phyloP scores from a whole-genome alignment of 495 filamentous ascomycete genomes.

The Penicillium ucsense region DNA sequence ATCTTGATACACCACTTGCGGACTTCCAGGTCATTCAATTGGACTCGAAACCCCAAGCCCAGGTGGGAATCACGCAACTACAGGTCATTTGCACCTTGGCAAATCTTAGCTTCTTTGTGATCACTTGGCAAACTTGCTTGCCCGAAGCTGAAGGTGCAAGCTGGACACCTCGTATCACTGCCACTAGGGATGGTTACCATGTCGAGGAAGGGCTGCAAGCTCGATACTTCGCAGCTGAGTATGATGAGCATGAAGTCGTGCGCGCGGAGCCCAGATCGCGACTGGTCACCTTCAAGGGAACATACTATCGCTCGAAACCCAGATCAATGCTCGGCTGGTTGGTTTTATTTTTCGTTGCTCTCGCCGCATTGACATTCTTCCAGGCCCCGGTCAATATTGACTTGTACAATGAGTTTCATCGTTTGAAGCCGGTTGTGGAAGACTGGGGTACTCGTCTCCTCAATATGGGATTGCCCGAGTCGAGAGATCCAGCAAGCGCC shows the following conservation, averaged over 20 bases:
- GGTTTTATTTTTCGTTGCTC: background rate
- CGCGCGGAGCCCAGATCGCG: background rate
- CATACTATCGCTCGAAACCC: no score
- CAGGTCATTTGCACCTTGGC: slow-evolving; percentile 17
- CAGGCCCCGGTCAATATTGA: no score
- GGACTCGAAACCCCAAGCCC: background rate
- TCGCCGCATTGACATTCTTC: no score
- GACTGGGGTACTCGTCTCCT: no score
- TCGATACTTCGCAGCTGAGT: background rate
- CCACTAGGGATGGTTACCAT: background rate
- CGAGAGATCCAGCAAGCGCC: no score
- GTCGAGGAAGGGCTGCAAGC: background rate
- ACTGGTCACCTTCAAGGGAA: background rate
- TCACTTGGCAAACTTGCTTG: slow-evolving; percentile 20
- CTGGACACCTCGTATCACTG: slow-evolving; percentile 22
- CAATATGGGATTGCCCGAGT: no score
- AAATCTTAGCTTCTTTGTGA: slow-evolving; percentile 17
- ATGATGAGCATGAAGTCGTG: background rate
- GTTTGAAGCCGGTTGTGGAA: no score
- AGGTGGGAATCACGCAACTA: slow-evolving; percentile 14
- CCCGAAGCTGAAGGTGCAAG: slow-evolving; percentile 1
- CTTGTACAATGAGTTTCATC: no score
- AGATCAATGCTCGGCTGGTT: background rate
- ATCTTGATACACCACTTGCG: slow-evolving; percentile 4
- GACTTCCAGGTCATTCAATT: slow-evolving; percentile 16